Evolutionary conservation across 2,329 filamentous ascomycete genomes (phyloP), one percentile per base, ranked within the genome.

Genomic region (Didymellaceae sp.): DNA sequence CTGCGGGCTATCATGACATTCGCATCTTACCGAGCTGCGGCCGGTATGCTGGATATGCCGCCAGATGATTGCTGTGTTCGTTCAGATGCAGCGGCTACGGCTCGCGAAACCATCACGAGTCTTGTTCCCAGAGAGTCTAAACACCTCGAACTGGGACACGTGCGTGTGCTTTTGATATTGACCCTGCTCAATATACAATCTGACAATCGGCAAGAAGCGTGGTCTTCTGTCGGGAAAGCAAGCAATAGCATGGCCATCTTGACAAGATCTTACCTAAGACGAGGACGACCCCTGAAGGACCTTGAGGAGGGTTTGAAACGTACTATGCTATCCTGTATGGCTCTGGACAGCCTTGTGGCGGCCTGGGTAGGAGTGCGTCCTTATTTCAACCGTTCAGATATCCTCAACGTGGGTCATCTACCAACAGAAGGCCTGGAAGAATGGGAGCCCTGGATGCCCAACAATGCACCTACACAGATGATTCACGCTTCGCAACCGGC

Each of bases 401-500:
- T 42, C 21, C 14, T 32, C 17, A 42, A 18, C 17, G 32, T 42
- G 11, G 39, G 39, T 5, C 26, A 26, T 22, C 30, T 42, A 16
- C 39, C 26, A 17, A 42, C 39, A 2, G 39, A 42, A 8, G 39
- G 39, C 14, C 22, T 42, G 8, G 39, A 42, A 14, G 39, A 42
- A 21, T 42, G 39, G 39, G 39, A 42, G 21, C 39, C 39, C 5
- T 42, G 39, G 26, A 31, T 31, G 13, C n/a, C 39, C 2, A 18
- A 17, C 13, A 28, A 5, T 28, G 11, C 11, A 13, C 26, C 26
- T 5, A 13, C 11, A 28, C 5, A 13, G 11, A 28, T 13, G 6
- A 13, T 13, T 5, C 2, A 5, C 10, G 26, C 26, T 28, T 5
- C 26, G n/a, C n/a, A 26, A 6, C 39, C 39, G 10, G 39, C 26